A percentile compares a stretch with the other conserved stretches of the same genome.
These are phyloP conservation scores for Tetrahymena malaccensis DNA, from an alignment of 73 alveolate species.

Conservation along the genomic window DNA sequence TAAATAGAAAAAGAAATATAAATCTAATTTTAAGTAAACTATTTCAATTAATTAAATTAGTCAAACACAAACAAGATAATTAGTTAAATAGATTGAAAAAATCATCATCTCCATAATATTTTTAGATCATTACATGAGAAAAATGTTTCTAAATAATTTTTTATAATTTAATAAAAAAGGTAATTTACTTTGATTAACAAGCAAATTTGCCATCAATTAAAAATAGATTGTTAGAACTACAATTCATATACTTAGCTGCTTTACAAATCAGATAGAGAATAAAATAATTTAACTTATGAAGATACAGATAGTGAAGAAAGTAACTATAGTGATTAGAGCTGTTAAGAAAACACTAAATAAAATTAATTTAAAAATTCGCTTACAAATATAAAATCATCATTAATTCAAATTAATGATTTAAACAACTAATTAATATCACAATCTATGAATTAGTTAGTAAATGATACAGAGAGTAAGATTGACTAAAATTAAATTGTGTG, in stretches of 20 bases:
- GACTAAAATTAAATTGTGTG: not conserved
- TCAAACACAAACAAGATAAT: not conserved
- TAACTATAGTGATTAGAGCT: not conserved
- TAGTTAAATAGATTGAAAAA: too few relatives aligned
- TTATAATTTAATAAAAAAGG: too few relatives aligned
- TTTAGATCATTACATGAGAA: too few relatives aligned
- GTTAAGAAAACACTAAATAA: not conserved
- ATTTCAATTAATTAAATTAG: too few relatives aligned
- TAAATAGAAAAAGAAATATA: not conserved
- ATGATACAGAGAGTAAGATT: not conserved
- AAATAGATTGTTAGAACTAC: too few relatives aligned
- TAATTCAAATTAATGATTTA: not conserved
- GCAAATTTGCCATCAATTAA: not conserved
- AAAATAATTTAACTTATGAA: not conserved
- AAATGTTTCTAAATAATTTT: too few relatives aligned
- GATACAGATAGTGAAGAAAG: not conserved
- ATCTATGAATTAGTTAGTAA: too few relatives aligned
- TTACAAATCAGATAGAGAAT: not conserved
- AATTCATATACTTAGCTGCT: not conserved
- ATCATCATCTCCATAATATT: too few relatives aligned
- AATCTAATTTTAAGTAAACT: not conserved
- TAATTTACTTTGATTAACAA: too few relatives aligned
- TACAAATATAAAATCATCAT: not conserved
- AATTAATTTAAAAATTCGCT: not conserved
- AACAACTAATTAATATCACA: not conserved